Evolutionary conservation across 2,329 filamentous ascomycete species (phyloP).

Genomic region (Alternaria sp.): DNA sequence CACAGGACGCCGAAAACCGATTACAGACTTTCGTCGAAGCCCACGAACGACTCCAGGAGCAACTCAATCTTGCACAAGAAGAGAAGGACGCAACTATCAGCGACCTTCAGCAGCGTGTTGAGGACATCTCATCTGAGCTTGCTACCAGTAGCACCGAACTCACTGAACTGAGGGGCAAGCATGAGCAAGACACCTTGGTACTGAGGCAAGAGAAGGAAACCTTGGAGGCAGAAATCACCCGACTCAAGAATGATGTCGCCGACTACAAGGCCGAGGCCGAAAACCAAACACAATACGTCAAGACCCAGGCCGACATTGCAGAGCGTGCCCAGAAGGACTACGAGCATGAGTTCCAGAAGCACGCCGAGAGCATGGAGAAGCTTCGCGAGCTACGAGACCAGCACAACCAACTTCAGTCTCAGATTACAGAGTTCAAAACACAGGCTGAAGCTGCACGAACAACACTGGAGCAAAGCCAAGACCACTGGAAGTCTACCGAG

Average conservation of each 20-base stretch:
- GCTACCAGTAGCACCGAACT: slow-evolving; percentile 83
- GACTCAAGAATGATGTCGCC: slow-evolving; percentile 84
- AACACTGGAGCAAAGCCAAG: slow-evolving; percentile 79
- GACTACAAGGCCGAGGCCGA: slow-evolving; percentile 80
- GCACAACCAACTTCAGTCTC: slow-evolving; percentile 81
- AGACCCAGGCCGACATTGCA: slow-evolving; percentile 91
- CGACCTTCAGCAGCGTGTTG: slow-evolving; percentile 82
- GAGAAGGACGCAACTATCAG: slow-evolving; percentile 82
- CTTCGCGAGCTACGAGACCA: slow-evolving; percentile 81
- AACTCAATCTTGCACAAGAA: slow-evolving; percentile 77
- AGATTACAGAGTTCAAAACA: slow-evolving; percentile 75
- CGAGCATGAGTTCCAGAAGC: slow-evolving; percentile 91
- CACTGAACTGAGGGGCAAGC: slow-evolving; percentile 78
- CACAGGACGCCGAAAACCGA: slow-evolving; percentile 86
- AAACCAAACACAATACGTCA: slow-evolving; percentile 89
- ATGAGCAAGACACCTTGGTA: slow-evolving; percentile 74
- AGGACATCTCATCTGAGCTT: slow-evolving; percentile 84
- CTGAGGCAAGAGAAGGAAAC: slow-evolving; percentile 83
- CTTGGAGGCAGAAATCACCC: slow-evolving; percentile 78
- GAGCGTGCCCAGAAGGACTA: slow-evolving; percentile 94
- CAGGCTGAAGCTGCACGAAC: slow-evolving; percentile 88
- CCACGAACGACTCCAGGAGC: slow-evolving; percentile 75
- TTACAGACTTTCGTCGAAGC: slow-evolving; percentile 80
- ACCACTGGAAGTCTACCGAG: slow-evolving; percentile 85
- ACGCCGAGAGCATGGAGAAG: slow-evolving; percentile 90